phyloP scores from a whole-genome alignment of 768 basidiomycete species.

The Xerocomus potaroensis region DNA sequence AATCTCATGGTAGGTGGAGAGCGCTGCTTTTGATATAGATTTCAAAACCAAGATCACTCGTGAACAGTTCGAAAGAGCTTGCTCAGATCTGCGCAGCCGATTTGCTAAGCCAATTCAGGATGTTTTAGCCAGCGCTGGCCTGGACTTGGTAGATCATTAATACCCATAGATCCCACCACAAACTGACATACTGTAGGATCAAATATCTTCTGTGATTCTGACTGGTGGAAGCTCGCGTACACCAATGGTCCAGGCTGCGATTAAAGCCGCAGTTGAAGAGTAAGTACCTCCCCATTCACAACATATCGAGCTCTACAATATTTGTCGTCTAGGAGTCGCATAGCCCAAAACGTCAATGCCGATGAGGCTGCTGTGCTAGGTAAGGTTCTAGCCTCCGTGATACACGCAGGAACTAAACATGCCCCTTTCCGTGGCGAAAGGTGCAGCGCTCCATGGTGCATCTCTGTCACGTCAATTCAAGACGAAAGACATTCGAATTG shows the following conservation, averaged over 20 bases:
- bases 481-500: slow-evolving; percentile 88
- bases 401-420: not conserved
- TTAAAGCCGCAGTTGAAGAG: slow-evolving; percentile 77
- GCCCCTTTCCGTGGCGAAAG: slow-evolving; percentile 21
- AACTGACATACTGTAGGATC: slow-evolving; percentile 43
- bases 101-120: slow-evolving; percentile 74
- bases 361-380: slow-evolving; percentile 95
- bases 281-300: slow-evolving; percentile 34
- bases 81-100: slow-evolving; percentile 55
- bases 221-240: slow-evolving; percentile 87
- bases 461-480: slow-evolving; percentile 85
- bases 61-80: slow-evolving; percentile 71
- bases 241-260: slow-evolving; percentile 85
- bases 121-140: slow-evolving; percentile 60
- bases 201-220: slow-evolving; percentile 87
- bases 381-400: slow-evolving; percentile 14
- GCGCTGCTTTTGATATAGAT: slow-evolving; percentile 85
- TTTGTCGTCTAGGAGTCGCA: slow-evolving; percentile 53
- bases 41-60: slow-evolving; percentile 78
- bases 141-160: slow-evolving; percentile 53
- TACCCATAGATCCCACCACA: not conserved
- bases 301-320: not conserved
- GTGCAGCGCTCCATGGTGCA: slow-evolving; percentile 90
- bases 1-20: slow-evolving; percentile 88
- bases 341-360: slow-evolving; percentile 93